A percentile compares a stretch with the other conserved stretches of the same genome.
Evolutionary conservation across 441 rosid species (phyloP).

Genomic region (Pelargonium fulgidum): DNA sequence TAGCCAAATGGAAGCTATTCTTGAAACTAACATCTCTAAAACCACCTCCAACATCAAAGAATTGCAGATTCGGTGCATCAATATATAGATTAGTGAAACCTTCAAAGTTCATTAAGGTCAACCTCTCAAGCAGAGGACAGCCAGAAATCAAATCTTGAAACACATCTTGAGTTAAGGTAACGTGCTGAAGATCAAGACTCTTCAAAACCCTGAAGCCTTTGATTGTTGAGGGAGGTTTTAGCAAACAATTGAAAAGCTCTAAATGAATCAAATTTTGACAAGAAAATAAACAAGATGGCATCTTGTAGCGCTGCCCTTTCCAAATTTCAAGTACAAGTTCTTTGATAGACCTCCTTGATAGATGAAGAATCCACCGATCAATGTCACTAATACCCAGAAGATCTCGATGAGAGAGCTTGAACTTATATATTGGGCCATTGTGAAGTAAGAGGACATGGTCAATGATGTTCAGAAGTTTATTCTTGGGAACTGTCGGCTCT

Average conservation of each 20-base stretch:
- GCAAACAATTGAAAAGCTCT: conserved; percentile 66
- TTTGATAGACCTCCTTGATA: conserved; percentile 47
- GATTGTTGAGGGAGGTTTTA: conserved; percentile 47
- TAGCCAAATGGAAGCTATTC: conserved; percentile 41
- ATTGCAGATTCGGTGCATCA: conserved; percentile 57
- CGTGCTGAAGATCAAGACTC: conserved; percentile 70
- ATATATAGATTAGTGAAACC: conserved; percentile 53
- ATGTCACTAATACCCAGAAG: conserved; percentile 57
- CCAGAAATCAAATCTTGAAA: conserved; percentile 51
- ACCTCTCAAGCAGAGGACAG: conserved; percentile 55
- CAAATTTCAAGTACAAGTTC: conserved; percentile 67
- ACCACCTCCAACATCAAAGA: conserved; percentile 59
- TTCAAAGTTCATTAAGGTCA: conserved; percentile 68
- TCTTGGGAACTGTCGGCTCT: conserved; percentile 44
- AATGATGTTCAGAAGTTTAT: conserved; percentile 45
- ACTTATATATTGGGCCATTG: conserved; percentile 48
- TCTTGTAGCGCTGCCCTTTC: conserved; percentile 62
- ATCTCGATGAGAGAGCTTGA: conserved; percentile 67
- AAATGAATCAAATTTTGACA: conserved; percentile 47
- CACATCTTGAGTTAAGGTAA: conserved; percentile 48
- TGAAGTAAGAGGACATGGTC: conserved; percentile 67
- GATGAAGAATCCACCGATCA: conserved; percentile 60
- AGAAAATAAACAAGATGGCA: conserved; percentile 49
- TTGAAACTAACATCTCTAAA: conserved; percentile 50
- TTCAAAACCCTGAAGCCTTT: conserved; percentile 55